Evolutionary conservation across 768 basidiomycete genomes (phyloP), one percentile per base, ranked within the genome.

Genomic region (Phylloporus sp.): DNA sequence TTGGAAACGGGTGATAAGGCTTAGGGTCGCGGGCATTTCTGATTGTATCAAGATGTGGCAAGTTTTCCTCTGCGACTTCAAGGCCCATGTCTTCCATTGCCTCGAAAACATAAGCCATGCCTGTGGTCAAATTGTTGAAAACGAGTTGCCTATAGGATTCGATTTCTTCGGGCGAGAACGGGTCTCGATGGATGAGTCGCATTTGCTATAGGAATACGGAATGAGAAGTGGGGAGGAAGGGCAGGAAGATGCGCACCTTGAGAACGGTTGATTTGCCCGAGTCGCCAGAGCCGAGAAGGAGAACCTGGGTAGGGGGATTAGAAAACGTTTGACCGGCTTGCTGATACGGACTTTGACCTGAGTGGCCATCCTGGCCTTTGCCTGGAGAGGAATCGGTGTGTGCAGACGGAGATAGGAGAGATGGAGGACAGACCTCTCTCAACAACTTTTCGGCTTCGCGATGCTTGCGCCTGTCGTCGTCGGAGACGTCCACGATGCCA

Each of bases 201-300:
- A 97, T 98, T 85, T 98, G 93, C 87, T 93, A 49, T 18, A 20
- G 20, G 3, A 35, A 38, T 29, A 22, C 15, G 6, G 8, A 13
- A 36, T 55, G 37, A 58, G 44, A 34, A n/a, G 26, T 10, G 33
- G 8, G 13, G 13, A 40, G 5, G 15, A 5, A 4, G 1, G 9
- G 29, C 20, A n/a, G n/a, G 34, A n/a, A 20, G 17, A 14, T 23
- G 48, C 39, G 27, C 63, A 85, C 86, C 75, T 92, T 93, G 65
- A 93, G 76, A 59, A 96, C 77, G 9, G 93, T 96, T 6, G 87
- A 90, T 68, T 96, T 97, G 20, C 93, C 93, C 26, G 86, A 89
- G 63, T 95, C 93, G 23, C 93, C 93, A 34, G 93, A 93, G 34
- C 93, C 93, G 31, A 97, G 75, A 21, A 97, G 75, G 40, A 97